Evolutionary conservation across 495 filamentous ascomycete species (phyloP).

Genomic region (Podospora anserina): DNA sequence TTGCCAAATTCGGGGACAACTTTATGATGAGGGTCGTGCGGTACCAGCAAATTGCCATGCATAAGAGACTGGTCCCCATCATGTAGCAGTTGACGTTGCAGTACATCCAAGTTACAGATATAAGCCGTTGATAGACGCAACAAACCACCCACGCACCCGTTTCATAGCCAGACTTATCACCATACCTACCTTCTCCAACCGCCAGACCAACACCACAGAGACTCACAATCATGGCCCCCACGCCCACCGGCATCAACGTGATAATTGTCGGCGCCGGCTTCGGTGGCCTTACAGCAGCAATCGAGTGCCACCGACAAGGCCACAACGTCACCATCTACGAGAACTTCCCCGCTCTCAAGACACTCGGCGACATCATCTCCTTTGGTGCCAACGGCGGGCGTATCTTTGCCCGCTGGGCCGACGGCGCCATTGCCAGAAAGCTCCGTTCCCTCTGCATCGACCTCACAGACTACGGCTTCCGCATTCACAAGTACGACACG

Average conservation of each 20-base stretch:
- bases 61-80: not conserved
- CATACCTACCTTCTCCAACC: too few relatives aligned
- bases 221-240: not conserved
- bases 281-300: constrained; percentile 57
- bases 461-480: constrained; percentile 51
- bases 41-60: not conserved
- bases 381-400: constrained; percentile 60
- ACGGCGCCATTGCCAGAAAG: constrained; percentile 44
- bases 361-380: constrained; percentile 62
- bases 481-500: constrained; percentile 59
- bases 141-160: not conserved
- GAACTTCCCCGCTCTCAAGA: constrained; percentile 55
- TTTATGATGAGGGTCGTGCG: not conserved
- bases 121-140: not conserved
- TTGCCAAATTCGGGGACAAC: not conserved
- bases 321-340: constrained; percentile 59
- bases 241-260: constrained; percentile 48
- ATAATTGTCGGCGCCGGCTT: constrained; percentile 59
- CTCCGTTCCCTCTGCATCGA: constrained; percentile 53
- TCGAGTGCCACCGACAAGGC: constrained; percentile 61
- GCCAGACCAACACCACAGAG: not conserved
- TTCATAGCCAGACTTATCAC: not conserved
- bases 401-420: constrained; percentile 53
- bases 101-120: not conserved
- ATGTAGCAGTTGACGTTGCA: not conserved